Evolutionary conservation across 768 basidiomycete genomes (phyloP), one percentile per base, ranked within the genome.

Genomic region (Termitomyces titanicus): DNA sequence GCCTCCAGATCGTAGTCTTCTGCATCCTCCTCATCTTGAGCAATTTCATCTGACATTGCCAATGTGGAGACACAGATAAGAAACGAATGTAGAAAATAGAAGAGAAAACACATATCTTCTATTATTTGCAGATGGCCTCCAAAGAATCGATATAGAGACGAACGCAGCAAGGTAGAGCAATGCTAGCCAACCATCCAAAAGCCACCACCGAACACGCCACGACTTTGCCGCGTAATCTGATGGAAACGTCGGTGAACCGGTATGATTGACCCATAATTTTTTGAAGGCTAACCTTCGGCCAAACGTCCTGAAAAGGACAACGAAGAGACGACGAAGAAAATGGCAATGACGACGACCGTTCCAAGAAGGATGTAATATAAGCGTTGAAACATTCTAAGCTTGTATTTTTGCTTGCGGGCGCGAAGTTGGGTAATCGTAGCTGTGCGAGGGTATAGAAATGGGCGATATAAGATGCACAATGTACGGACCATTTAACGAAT

Each of bases 11-110:
- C 93, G 63, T 93, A 95, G 66, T 94, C 89, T 66, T 97, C 92
- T 0, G 92, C 95, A 61, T 95, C 94, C 63, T 89, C 87, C 65
- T 95, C 93, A 64, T 94, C 89, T 72, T 95, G 94, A 24, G 97
- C 93, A 50, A 98, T 72, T 74, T 99, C 97, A 60, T 98, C 95
- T 24, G 92, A 95, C 89, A 98, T 94, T 34, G 93, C 86, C 58
- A 99, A 84, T 68, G 88, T 90, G 61, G 66, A 78, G 62, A 78
- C 72, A 29, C 55, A 60, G 61, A 58, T 63, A 46, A 70, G 57
- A 52, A 53, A 42, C 64, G 55, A 71, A 31, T 6, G 24, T 52
- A 17, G 9, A 46, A 45, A 62, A 57, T 53, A 43, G 17, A 47
- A 39, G 56, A 34, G 51, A 6, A 52, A 31, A 50, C 5, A 83